Conservation (phyloP, 1,284 basidiomycete genomes). For the Schizophyllum commune region DNA sequence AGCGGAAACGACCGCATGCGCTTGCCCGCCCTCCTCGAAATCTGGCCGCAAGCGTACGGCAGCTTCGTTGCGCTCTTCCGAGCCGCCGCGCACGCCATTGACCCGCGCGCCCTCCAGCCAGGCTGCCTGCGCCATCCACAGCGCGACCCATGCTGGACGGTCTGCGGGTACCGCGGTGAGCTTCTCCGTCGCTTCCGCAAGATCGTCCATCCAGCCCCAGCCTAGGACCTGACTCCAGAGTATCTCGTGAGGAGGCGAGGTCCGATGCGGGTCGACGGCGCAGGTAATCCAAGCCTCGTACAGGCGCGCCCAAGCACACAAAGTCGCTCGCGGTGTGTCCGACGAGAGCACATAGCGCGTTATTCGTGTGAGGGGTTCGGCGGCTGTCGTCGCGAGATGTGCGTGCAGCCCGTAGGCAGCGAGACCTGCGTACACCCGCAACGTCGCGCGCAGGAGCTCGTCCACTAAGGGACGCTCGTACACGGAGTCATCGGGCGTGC, state of each 20-base stretch:
- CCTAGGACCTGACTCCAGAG: constrained; percentile 81
- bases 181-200: constrained; percentile 30
- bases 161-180: constrained; percentile 21
- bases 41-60: constrained; percentile 26
- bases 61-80: constrained; percentile 43
- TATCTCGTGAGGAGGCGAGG: constrained; percentile 80
- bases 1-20: constrained; percentile 27
- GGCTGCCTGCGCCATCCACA: constrained; percentile 53
- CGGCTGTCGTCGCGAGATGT: constrained; percentile 56
- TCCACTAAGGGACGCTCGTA: constrained; percentile 36
- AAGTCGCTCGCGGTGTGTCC: constrained; percentile 20
- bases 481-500: constrained; percentile 44
- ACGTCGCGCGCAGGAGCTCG: constrained; percentile 45
- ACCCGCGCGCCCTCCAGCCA: constrained; percentile 72
- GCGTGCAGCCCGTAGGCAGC: constrained; percentile 76
- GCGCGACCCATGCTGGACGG: constrained; percentile 33
- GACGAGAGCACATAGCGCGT: constrained; percentile 27
- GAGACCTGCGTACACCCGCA: constrained; percentile 62
- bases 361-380: constrained; percentile 43
- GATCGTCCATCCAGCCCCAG: constrained; percentile 68
- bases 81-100: constrained; percentile 63
- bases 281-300: constrained; percentile 74
- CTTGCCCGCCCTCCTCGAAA: constrained; percentile 31
- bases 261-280: constrained; percentile 83
- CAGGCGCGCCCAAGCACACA: constrained; percentile 43